Evolutionary conservation across 2,329 filamentous ascomycete species (phyloP), one percentile per base, ranked within the genome.

Genomic region (Xylaria sp.): DNA sequence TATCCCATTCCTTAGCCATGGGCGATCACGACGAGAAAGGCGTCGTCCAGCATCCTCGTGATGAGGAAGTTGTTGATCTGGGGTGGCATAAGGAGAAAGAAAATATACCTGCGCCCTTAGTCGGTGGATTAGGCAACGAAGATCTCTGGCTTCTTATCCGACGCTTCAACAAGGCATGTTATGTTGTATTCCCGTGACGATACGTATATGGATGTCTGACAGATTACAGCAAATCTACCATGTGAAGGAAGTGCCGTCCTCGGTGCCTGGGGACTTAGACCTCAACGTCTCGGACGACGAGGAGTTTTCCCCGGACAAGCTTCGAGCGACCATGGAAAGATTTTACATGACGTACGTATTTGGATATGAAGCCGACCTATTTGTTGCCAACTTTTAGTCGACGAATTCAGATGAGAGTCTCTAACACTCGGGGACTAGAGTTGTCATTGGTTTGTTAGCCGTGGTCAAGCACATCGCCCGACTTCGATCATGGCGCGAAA

Each of bases 301-400:
- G 71, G 91, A 94, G 64, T 96, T 96, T 77, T 92, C 91, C 0
- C 92, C 93, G 0, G 92, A 96, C 74, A 96, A 96, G 79, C 81
- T 96, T 50, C 86, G 93, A 11, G 87, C 90, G 2, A 93, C 91
- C 60, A 77, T 96, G 3, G 93, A 96, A 79, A 85, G 93, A 15
- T 81, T 96, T 11, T 96, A 96, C 76, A 94, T 93, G 85, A 92
- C 90, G 67, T 69, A 53, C n/a, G 67, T 63, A 25, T 3, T n/a
- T 25, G 17, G 3, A 6, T 45, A 9, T 22, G 5, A 22, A 31
- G 27, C 17, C 27, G 15, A 51, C 27, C 27, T 17, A n/a, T 5
- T 45, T 22, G 0, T 22, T 42, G 15, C 15, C 4, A 3, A n/a
- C 38, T 2, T 27, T 11, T 3, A 47, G 2, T 2, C 10, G 29